Evolutionary conservation across 2,329 filamentous ascomycete species (phyloP).

Genomic region (Bipolaris oryzae): DNA sequence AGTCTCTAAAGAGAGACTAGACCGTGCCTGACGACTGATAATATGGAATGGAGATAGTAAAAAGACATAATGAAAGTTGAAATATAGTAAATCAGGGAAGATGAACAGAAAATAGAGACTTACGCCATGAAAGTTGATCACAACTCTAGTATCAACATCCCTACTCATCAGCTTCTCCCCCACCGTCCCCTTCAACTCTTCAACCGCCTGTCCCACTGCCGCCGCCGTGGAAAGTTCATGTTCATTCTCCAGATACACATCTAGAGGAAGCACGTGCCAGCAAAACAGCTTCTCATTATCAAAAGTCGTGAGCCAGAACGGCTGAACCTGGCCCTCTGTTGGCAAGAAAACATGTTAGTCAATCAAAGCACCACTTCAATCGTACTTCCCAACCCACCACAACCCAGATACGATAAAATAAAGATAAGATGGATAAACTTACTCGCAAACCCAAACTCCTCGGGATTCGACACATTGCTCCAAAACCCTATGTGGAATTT

Average conservation of each 20-base stretch:
- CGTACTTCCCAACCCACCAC: not conserved
- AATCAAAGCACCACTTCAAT: not conserved
- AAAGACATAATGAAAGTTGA: not conserved
- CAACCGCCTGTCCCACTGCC: slow-evolving; percentile 48
- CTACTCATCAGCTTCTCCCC: slow-evolving; percentile 59
- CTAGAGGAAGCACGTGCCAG: slow-evolving; percentile 87
- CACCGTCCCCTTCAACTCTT: slow-evolving; percentile 55
- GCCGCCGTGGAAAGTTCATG: slow-evolving; percentile 54
- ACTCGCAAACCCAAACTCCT: slow-evolving; percentile 88
- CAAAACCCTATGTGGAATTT: slow-evolving; percentile 74
- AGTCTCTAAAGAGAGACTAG: not conserved
- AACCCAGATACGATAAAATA: not conserved
- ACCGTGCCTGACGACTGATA: not conserved
- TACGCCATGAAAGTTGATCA: slow-evolving; percentile 69
- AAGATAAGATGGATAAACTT: slow-evolving; percentile 21
- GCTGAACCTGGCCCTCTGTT: slow-evolving; percentile 82
- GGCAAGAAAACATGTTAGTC: not conserved
- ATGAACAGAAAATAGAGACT: slow-evolving; percentile 30
- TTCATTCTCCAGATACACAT: slow-evolving; percentile 76
- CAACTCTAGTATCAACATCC: slow-evolving; percentile 58
- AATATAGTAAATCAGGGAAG: too few species aligned
- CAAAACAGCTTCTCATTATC: slow-evolving; percentile 82
- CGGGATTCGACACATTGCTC: slow-evolving; percentile 75
- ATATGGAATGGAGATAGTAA: not conserved
- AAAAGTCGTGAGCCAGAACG: slow-evolving; percentile 76